These are phyloP conservation scores for Ajuga chamaepitys DNA, from an alignment of 257 asterid genomes.

Conservation along the genomic window DNA sequence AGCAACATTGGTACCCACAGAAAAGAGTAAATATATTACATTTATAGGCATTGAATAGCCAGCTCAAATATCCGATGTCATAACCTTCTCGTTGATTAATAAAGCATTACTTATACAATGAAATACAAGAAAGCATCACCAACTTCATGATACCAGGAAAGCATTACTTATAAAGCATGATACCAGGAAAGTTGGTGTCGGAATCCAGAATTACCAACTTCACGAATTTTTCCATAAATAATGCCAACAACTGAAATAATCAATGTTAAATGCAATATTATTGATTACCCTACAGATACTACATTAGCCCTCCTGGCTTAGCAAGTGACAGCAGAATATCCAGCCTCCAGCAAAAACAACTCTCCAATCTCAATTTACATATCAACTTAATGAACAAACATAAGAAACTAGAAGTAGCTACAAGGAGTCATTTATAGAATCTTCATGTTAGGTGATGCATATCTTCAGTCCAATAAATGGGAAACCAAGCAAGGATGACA, in stretches of 20 bases:
- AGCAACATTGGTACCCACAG: slow-evolving; percentile 1
- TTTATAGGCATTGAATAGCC: neutral
- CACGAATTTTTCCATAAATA: neutral
- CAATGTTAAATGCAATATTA: neutral
- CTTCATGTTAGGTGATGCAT: neutral
- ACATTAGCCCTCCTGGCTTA: neutral
- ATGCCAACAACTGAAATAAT: slow-evolving; percentile 1
- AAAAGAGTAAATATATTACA: neutral
- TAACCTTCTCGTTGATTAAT: neutral
- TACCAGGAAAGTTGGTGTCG: neutral
- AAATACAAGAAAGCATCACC: too few relatives aligned
- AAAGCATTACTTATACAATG: too few relatives aligned
- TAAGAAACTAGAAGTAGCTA: neutral
- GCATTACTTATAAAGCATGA: neutral
- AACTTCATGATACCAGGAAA: too few relatives aligned
- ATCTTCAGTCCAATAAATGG: neutral
- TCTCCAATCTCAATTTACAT: neutral
- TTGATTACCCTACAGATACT: slow-evolving; percentile 1
- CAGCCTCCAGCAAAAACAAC: neutral
- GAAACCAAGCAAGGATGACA: neutral
- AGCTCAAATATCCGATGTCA: neutral
- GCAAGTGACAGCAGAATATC: neutral
- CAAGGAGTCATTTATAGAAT: neutral
- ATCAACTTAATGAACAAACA: neutral
- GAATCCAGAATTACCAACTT: neutral